Evolutionary conservation across 129 eudicot genomes (phyloP).

Genomic region (Apium graveolens): DNA sequence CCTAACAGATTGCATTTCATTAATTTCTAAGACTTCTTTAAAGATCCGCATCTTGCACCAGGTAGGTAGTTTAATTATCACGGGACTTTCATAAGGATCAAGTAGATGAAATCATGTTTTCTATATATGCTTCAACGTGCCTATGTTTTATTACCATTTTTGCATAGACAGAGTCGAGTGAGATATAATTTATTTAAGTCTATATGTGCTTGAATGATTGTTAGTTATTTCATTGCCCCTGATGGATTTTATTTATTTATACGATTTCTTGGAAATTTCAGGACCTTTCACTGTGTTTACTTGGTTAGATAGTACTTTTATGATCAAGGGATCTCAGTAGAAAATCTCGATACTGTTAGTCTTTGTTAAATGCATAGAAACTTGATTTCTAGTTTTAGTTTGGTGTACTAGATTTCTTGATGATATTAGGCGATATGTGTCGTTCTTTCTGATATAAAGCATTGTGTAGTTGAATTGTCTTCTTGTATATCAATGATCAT

Average conservation of each 20-base stretch:
- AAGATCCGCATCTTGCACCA: neutral
- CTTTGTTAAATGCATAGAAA: neutral
- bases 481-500: neutral
- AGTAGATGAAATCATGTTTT: neutral
- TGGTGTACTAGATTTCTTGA: neutral
- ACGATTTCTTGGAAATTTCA: neutral
- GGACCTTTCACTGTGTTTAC: neutral
- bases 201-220: neutral
- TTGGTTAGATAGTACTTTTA: neutral
- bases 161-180: neutral
- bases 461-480: neutral
- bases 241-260: neutral
- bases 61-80: no score
- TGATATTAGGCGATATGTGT: neutral
- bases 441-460: neutral
- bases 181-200: neutral
- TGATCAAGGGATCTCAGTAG: neutral
- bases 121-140: neutral
- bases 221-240: neutral
- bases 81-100: neutral
- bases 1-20: neutral
- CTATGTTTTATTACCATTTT: neutral
- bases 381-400: neutral
- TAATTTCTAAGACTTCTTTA: neutral
- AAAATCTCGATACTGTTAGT: neutral